Conservation (phyloP, 495 filamentous ascomycete species). For the Trichoderma virens region DNA sequence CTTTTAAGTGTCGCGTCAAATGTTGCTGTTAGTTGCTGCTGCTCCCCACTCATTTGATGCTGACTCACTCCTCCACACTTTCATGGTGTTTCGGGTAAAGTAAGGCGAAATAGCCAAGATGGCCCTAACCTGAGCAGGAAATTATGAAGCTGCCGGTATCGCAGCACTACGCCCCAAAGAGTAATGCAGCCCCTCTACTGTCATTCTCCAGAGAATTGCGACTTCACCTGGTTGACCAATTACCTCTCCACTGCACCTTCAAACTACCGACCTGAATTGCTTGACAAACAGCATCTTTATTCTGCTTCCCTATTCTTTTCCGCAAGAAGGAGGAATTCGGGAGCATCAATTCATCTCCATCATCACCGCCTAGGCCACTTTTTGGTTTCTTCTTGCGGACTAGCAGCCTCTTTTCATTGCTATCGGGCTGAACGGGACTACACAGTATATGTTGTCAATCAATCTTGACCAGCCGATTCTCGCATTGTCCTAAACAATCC, state of each 20-base stretch:
- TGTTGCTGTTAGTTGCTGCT: too few relatives aligned
- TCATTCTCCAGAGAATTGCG: slow-evolving; percentile 1
- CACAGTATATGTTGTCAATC: not conserved
- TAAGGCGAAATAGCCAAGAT: too few relatives aligned
- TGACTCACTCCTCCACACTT: too few relatives aligned
- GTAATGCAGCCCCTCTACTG: not conserved
- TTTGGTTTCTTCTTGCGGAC: not conserved
- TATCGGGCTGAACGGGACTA: not conserved
- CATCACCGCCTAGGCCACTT: not conserved
- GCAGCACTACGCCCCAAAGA: not conserved
- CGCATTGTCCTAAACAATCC: not conserved
- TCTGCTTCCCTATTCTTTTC: not conserved
- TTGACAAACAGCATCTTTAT: not conserved
- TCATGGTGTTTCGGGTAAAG: too few relatives aligned
- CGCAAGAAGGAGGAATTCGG: not conserved
- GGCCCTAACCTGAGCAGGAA: too few relatives aligned
- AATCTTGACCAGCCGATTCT: not conserved
- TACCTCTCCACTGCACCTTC: not conserved
- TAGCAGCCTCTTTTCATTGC: not conserved
- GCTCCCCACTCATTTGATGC: too few relatives aligned
- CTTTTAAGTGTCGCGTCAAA: too few relatives aligned
- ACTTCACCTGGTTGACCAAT: not conserved
- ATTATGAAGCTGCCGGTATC: not conserved
- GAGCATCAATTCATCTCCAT: not conserved
- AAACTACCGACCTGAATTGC: not conserved